Conservation (phyloP, 306 rosid genomes). For the Corylus americana region DNA sequence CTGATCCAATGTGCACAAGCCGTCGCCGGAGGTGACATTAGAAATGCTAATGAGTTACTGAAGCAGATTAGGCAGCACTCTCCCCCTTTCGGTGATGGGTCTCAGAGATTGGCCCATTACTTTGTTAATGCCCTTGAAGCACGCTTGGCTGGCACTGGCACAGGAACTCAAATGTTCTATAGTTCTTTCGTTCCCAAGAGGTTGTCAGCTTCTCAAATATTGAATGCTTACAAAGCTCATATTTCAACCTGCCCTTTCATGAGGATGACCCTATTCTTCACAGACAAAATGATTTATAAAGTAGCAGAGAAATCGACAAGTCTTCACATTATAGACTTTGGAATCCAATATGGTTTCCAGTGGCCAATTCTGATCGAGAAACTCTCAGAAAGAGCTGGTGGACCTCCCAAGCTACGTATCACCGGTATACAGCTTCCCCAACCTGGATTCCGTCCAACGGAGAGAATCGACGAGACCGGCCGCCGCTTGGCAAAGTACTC, state of each 20-base stretch:
- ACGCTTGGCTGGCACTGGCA: constrained; percentile 46
- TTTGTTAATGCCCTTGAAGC: constrained; percentile 62
- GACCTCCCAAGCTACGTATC: constrained; percentile 46
- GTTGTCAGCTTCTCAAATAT: constrained; percentile 46
- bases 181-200: not conserved
- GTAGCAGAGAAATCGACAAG: constrained; percentile 40
- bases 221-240: constrained; percentile 56
- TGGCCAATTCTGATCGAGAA: constrained; percentile 65
- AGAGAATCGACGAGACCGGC: constrained; percentile 69
- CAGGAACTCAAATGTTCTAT: constrained; percentile 31
- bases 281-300: constrained; percentile 40
- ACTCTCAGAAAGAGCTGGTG: constrained; percentile 50
- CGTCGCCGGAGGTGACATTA: constrained; percentile 53
- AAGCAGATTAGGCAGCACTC: constrained; percentile 64
- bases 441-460: constrained; percentile 71
- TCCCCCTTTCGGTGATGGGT: constrained; percentile 62
- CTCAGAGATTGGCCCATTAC: constrained; percentile 66
- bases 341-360: constrained; percentile 70
- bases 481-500: constrained; percentile 50
- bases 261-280: constrained; percentile 38
- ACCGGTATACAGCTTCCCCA: constrained; percentile 85
- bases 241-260: constrained; percentile 57
- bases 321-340: constrained; percentile 69
- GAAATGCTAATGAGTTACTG: constrained; percentile 52
- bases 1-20: constrained; percentile 77